Evolutionary conservation across 129 eudicot genomes (phyloP).

Genomic region (Heracleum sosnowskyi): DNA sequence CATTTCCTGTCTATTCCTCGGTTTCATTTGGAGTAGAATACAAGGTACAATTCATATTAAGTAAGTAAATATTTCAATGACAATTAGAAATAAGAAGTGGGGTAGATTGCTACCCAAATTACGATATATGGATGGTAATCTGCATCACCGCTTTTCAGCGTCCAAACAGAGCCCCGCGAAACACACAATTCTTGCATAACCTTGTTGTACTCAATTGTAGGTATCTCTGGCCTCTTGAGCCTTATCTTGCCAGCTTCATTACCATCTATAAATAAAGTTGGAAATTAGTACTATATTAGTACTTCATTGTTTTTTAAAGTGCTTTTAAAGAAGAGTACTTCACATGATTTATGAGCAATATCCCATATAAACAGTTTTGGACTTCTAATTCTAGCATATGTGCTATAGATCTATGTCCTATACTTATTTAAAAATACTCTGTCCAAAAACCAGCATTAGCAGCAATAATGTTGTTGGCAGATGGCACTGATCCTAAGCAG

Average conservation of each 20-base stretch:
- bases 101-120: background rate
- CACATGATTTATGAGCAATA: background rate
- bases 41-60: background rate
- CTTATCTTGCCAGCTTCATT: constrained; percentile 67
- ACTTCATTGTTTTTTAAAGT: background rate
- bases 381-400: background rate
- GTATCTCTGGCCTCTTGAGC: constrained; percentile 48
- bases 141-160: constrained; percentile 34
- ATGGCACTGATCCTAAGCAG: background rate
- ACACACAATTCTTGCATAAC: constrained; percentile 38
- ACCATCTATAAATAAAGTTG: constrained; percentile 54
- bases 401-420: background rate
- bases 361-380: background rate
- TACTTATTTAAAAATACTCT: background rate
- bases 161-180: constrained; percentile 39
- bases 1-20: background rate
- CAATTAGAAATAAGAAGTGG: background rate
- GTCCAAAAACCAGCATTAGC: background rate
- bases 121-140: background rate
- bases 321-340: background rate
- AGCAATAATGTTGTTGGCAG: background rate
- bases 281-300: background rate
- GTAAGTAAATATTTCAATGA: background rate
- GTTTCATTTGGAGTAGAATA: background rate
- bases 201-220: constrained; percentile 49